phyloP scores from a whole-genome alignment of 75 land plant genomes.

The Cryptomeria japonica region DNA sequence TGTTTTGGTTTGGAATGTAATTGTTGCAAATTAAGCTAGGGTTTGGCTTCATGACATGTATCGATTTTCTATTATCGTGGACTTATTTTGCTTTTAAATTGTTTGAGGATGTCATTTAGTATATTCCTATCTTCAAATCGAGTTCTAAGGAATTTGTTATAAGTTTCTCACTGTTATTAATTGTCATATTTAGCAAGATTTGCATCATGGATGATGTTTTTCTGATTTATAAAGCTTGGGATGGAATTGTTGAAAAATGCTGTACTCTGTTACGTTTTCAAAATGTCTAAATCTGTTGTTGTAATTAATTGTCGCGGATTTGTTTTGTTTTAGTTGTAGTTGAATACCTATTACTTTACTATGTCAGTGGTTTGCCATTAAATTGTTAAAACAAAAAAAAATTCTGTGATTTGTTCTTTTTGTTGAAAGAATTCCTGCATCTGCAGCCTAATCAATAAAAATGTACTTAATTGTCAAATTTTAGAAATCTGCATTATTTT shows the following conservation, averaged over 20 bases:
- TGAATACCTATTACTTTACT: too few species aligned
- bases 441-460: too few species aligned
- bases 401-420: too few species aligned
- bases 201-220: neutral
- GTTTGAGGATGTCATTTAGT: neutral
- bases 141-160: neutral
- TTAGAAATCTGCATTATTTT: too few species aligned
- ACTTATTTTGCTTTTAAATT: neutral
- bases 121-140: too few species aligned
- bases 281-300: too few species aligned
- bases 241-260: neutral
- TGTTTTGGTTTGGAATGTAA: neutral
- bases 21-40: neutral
- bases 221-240: neutral
- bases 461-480: too few species aligned
- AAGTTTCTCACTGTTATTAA: neutral
- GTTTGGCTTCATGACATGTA: neutral
- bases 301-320: too few species aligned
- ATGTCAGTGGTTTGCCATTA: neutral
- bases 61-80: neutral
- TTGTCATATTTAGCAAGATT: neutral
- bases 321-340: too few species aligned
- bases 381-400: neutral
- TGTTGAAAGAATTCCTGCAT: neutral
- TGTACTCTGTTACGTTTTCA: too few species aligned